Evolutionary conservation across 108 stramenopile species (phyloP).

Genomic region (Nitzschia inconspicua): DNA sequence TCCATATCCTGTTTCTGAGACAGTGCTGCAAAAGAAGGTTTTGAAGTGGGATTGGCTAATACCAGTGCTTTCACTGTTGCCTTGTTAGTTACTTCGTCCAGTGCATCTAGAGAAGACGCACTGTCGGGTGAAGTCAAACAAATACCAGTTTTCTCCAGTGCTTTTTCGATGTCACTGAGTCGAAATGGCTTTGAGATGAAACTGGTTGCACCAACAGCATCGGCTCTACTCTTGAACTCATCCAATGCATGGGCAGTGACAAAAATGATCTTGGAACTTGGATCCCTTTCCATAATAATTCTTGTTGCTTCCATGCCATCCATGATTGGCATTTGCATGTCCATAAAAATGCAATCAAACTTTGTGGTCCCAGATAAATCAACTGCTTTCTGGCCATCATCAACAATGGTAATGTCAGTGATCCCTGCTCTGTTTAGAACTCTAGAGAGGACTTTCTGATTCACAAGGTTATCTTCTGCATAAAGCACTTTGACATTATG

Average conservation of each 20-base stretch:
- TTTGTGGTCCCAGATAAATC: slow-evolving; percentile 11
- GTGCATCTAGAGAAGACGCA: too few relatives aligned
- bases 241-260: slow-evolving; percentile 32
- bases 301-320: slow-evolving; percentile 50
- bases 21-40: too few relatives aligned
- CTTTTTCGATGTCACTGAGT: slow-evolving; percentile 15
- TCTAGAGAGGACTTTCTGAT: slow-evolving; percentile 33
- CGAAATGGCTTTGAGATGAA: slow-evolving; percentile 39
- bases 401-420: slow-evolving; percentile 26
- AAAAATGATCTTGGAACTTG: slow-evolving; percentile 17
- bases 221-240: slow-evolving; percentile 23
- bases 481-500: slow-evolving; percentile 24
- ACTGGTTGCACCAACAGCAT: slow-evolving; percentile 14
- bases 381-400: slow-evolving; percentile 42
- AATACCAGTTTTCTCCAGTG: slow-evolving; percentile 5
- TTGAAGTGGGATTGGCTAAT: too few relatives aligned
- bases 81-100: too few relatives aligned
- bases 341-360: slow-evolving; percentile 34
- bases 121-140: background rate
- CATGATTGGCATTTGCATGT: slow-evolving; percentile 59
- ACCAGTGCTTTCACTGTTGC: too few relatives aligned
- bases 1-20: too few relatives aligned
- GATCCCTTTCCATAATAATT: slow-evolving; percentile 24
- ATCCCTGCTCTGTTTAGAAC: slow-evolving; percentile 34
- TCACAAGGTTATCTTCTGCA: slow-evolving; percentile 38